phyloP scores from a whole-genome alignment of 257 asterid species.

The Solanum sejunctum region DNA sequence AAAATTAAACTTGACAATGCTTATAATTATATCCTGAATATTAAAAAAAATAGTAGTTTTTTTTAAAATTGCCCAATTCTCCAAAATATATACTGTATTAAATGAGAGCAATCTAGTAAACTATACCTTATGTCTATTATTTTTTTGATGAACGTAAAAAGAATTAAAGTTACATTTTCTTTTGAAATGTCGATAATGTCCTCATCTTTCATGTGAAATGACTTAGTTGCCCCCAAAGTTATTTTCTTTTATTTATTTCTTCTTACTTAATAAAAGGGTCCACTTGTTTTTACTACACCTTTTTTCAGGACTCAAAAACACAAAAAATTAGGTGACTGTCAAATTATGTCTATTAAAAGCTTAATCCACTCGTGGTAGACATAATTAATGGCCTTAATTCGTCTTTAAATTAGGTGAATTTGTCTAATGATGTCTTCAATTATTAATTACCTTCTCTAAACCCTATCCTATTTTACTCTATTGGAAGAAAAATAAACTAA shows the following conservation, averaged over 20 bases:
- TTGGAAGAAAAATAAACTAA: neutral
- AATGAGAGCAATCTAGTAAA: neutral
- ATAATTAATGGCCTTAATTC: slow-evolving; percentile 7
- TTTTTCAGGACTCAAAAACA: neutral
- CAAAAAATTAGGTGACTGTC: neutral
- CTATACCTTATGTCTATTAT: neutral
- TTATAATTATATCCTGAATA: too few relatives aligned
- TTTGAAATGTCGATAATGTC: neutral
- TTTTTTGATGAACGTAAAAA: neutral
- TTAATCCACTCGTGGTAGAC: slow-evolving; percentile 2
- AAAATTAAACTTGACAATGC: too few relatives aligned
- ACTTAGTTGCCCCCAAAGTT: too few relatives aligned
- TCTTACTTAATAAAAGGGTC: neutral
- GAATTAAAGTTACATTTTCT: too few relatives aligned
- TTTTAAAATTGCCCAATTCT: neutral
- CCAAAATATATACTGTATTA: neutral
- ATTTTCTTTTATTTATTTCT: too few relatives aligned
- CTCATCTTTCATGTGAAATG: too few relatives aligned
- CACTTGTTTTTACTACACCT: neutral
- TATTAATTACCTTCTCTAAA: neutral
- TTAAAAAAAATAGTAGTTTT: too few relatives aligned
- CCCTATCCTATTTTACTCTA: neutral
- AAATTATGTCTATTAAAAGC: slow-evolving; percentile 1
- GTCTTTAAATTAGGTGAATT: neutral
- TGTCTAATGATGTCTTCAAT: neutral